Evolutionary conservation across 1,139 yeast species (phyloP), one percentile per base, ranked within the genome.

Genomic region (Debaryomyces sp.): DNA sequence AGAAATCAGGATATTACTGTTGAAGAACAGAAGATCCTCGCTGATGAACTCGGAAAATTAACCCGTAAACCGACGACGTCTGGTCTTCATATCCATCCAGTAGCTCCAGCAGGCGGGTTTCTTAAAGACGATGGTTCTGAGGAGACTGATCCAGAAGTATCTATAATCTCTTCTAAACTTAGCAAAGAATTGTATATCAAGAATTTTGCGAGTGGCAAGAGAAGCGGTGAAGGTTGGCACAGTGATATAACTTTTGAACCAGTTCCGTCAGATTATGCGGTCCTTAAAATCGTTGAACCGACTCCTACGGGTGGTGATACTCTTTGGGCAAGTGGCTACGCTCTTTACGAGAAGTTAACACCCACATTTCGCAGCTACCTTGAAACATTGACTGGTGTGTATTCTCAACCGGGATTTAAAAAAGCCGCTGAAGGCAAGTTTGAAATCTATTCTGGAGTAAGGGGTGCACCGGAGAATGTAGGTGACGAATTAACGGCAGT

Each of bases 401-500:
- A 27, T 27, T 27, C 30, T 6, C 30, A 27, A 41, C 48, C 48
- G n/a, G 45, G 45, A 7, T 41, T 45, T 15, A 45, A 45, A 13
- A 22, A 37, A 12, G 46, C 46, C 3, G 40, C 46, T 13, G 49
- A 46, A 34, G 49, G 46, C 5, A 38, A 42, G 24, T 42, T 37
- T 39, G 49, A 46, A 24, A 30, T 43, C 13, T 46, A 24, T 21
- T 37, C 43, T 24, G 46, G 33, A 13, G 29, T 15, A 7, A 46
- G 49, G 27, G 49, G 49, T 24, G 46, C 47, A 8, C 49, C 49
- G 5, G 47, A 47, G 32, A 47, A 47, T 22, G 29, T 47, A 5
- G 49, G 49, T 26, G 47, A 43, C 22, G 47, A 47, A 26, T 26
- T 47, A 18, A 38, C 44, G 7, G 46, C 49, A 17, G 64, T 62